Evolutionary conservation across 2,329 filamentous ascomycete genomes (phyloP).

Genomic region (Pseudocercospora pini-densiflorae): DNA sequence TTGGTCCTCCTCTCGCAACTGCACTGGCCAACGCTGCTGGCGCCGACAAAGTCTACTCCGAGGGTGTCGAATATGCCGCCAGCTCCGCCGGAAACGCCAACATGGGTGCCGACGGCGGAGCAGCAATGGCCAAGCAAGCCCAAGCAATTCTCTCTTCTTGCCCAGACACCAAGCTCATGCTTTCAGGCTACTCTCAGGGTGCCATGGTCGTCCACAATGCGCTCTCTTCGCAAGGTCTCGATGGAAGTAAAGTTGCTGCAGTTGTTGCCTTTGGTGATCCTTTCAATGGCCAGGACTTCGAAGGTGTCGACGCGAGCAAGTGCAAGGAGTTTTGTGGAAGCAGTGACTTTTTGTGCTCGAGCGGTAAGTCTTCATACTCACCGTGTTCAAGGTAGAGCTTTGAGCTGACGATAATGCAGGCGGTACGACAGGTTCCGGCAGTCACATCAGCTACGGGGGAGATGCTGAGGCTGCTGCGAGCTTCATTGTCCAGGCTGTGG

Average conservation of each 20-base stretch:
- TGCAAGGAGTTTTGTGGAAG: slow-evolving; percentile 32
- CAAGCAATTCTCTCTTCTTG: slow-evolving; percentile 22
- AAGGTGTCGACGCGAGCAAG: slow-evolving; percentile 31
- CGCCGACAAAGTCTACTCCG: slow-evolving; percentile 21
- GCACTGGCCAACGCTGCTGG: slow-evolving; percentile 26
- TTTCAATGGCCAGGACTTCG: slow-evolving; percentile 32
- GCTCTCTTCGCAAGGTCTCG: slow-evolving; percentile 21
- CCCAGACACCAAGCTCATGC: slow-evolving; percentile 29
- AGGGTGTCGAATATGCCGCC: slow-evolving; percentile 38
- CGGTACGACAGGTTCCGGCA: slow-evolving; percentile 27
- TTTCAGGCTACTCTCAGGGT: slow-evolving; percentile 30
- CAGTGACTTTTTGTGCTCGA: slow-evolving; percentile 29
- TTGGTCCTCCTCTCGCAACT: slow-evolving; percentile 27
- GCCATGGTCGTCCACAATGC: slow-evolving; percentile 30
- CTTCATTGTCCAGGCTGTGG: slow-evolving; percentile 20
- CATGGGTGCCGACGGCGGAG: slow-evolving; percentile 32
- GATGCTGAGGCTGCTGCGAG: slow-evolving; percentile 33
- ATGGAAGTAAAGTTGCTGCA: slow-evolving; percentile 33
- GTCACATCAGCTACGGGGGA: slow-evolving; percentile 31
- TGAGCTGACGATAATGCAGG: slow-evolving; percentile 10
- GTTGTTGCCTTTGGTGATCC: slow-evolving; percentile 37
- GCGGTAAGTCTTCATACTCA: slow-evolving; percentile 3
- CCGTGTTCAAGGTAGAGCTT: background rate
- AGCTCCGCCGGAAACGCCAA: slow-evolving; percentile 28
- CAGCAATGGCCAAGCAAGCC: slow-evolving; percentile 23